Evolutionary conservation across 192 early-diverging fungal species (phyloP), one percentile per base, ranked within the genome.

Genomic region (Pilaira anomala): DNA sequence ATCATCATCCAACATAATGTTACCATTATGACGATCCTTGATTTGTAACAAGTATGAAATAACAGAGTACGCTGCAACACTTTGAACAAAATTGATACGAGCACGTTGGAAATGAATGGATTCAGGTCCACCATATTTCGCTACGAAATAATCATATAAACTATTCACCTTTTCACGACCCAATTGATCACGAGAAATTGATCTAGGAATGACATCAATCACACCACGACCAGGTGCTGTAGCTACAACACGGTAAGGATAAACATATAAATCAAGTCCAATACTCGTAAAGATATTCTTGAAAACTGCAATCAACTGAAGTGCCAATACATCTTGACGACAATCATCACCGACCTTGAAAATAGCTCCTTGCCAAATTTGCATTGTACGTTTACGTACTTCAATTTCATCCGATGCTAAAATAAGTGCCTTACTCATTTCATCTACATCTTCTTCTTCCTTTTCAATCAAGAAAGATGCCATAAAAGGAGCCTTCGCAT

Each of bases 291-390:
- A 95, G 48, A 99, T 96, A 76, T 90, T 93, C 67, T 98, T 97
- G 80, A 97, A 99, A 33, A 96, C 87, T 1, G 91, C 91, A 78
- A 99, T 97, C 66, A 99, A 80, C 79, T 99, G 97, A 51, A 99
- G 74, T 3, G 97, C 96, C 64, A 99, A 81, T 18, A 99, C 91
- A 72, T 99, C 97, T 76, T 99, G 97, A 28, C 97, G 87, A 78
- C 97, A 99, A 77, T 99, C 96, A 65, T 99, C 97, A 60, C 97
- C 97, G 46, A 99, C 96, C 83, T 99, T 99, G 84, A 99, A 99
- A 61, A 99, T 99, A 1, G 93, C 89, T 4, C 90, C 89, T 69
- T 93, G 87, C 77, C 90, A 87, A 3, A 86, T 79, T 63, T 83
- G 69, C 19, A 78, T 64, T 0, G 79, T 81, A 51, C 76, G 74